These are phyloP conservation scores for Perkinsus marinus DNA, from an alignment of 169 alveolate genomes.

Conservation along the genomic window DNA sequence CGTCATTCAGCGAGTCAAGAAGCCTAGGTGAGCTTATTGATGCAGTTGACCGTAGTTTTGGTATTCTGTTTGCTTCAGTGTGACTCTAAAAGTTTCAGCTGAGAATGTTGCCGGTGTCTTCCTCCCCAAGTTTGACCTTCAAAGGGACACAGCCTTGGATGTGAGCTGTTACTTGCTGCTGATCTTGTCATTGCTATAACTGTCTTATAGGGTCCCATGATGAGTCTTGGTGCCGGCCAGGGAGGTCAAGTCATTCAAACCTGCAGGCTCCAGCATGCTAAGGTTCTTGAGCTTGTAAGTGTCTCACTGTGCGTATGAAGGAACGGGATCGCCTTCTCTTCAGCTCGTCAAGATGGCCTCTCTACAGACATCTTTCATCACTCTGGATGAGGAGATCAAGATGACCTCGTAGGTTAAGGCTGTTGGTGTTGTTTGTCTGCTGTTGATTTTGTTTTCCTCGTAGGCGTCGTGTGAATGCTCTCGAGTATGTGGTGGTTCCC, in stretches of 20 bases:
- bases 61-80: not conserved
- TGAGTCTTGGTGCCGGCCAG: slow-evolving; percentile 25
- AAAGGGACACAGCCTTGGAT: slow-evolving; percentile 36
- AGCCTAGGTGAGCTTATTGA: slow-evolving; percentile 25
- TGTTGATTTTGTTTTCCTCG: not conserved
- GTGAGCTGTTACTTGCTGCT: not conserved
- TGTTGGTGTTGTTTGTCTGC: not conserved
- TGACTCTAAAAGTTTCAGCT: slow-evolving; percentile 49
- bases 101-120: slow-evolving; percentile 75
- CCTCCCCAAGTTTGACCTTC: slow-evolving; percentile 56
- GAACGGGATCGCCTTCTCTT: too few relatives aligned
- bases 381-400: slow-evolving; percentile 80
- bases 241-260: slow-evolving; percentile 35
- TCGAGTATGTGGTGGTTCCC: slow-evolving; percentile 75
- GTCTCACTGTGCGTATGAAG: not conserved
- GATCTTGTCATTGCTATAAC: not conserved
- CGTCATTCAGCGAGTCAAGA: slow-evolving; percentile 52
- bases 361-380: slow-evolving; percentile 70
- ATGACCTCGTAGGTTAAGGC: slow-evolving; percentile 42
- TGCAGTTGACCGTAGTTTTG: not conserved
- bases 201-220: not conserved
- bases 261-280: slow-evolving; percentile 17
- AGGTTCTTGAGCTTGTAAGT: slow-evolving; percentile 16
- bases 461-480: slow-evolving; percentile 82
- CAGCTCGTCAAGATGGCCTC: slow-evolving; percentile 55